Evolutionary conservation across 202 grass and related monocot genomes (phyloP).

Genomic region (Alloteropsis angusta): DNA sequence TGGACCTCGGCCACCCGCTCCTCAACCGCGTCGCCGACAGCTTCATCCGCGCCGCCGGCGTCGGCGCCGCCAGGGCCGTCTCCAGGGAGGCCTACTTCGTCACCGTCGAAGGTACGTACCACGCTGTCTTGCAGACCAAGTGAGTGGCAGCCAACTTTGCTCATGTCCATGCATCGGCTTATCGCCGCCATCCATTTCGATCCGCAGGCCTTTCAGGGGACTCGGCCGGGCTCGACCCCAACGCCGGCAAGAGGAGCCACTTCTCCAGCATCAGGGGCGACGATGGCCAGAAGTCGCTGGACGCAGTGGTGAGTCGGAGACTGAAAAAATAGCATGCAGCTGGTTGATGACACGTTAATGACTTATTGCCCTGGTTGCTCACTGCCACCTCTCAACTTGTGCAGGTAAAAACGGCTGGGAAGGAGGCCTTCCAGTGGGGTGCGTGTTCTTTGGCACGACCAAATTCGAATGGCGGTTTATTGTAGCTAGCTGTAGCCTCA

Average conservation of each 20-base stretch:
- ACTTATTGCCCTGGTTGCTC: background rate
- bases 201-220: slow-evolving; percentile 26
- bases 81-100: slow-evolving; percentile 56
- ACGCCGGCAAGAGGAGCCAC: slow-evolving; percentile 26
- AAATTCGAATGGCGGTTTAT: background rate
- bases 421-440: slow-evolving; percentile 71
- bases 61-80: slow-evolving; percentile 45
- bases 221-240: slow-evolving; percentile 13
- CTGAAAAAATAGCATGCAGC: background rate
- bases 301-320: slow-evolving; percentile 37
- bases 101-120: slow-evolving; percentile 46
- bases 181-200: background rate
- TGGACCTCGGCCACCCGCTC: slow-evolving; percentile 61
- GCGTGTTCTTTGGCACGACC: background rate
- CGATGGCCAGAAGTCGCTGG: slow-evolving; percentile 49
- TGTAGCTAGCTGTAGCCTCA: too few species aligned
- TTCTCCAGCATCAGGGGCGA: slow-evolving; percentile 51
- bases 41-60: slow-evolving; percentile 57
- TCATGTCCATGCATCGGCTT: background rate
- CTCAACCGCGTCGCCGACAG: slow-evolving; percentile 57
- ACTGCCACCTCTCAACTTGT: background rate
- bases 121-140: too few species aligned
- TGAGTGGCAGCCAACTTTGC: background rate
- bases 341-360: background rate
- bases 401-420: slow-evolving; percentile 47